A percentile compares a stretch with the other conserved stretches of the same genome.
Conservation (phyloP, 768 basidiomycete genomes). For the Paxillus involutus region DNA sequence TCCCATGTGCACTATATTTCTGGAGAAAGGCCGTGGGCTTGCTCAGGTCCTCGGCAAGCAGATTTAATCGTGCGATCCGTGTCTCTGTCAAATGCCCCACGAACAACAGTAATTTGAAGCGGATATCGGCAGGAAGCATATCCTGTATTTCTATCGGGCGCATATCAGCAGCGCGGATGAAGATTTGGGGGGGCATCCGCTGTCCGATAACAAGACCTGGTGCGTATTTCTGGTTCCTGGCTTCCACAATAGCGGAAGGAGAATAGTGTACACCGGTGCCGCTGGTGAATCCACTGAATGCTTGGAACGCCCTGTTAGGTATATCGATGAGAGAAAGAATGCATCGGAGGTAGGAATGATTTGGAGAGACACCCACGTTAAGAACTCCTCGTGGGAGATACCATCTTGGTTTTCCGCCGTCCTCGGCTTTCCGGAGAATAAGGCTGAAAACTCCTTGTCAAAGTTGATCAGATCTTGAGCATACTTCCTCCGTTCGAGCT, state of each 20-base stretch:
- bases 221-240: too few species aligned
- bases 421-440: conserved; percentile 70
- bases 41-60: conserved; percentile 27
- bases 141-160: conserved; percentile 40
- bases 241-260: conserved; percentile 35
- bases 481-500: conserved; percentile 63
- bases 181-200: conserved; percentile 36
- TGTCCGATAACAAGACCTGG: too few species aligned
- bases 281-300: conserved; percentile 38
- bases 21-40: conserved; percentile 27
- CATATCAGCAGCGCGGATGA: conserved; percentile 36
- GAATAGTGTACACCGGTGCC: conserved; percentile 41
- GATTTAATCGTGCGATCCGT: conserved; percentile 19
- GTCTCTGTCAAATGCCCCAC: conserved; percentile 26
- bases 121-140: too few species aligned
- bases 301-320: conserved; percentile 33
- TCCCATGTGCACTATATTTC: conserved; percentile 23
- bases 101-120: conserved; percentile 40
- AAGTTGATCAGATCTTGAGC: conserved; percentile 74
- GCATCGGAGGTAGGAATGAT: too few species aligned
- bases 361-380: conserved; percentile 21
- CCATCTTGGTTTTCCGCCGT: conserved; percentile 41
- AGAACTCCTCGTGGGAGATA: conserved; percentile 34
- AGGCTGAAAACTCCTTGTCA: conserved; percentile 60
- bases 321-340: too few species aligned